Evolutionary conservation across 2,329 filamentous ascomycete species (phyloP).

Genomic region (Cladosporium sp.): DNA sequence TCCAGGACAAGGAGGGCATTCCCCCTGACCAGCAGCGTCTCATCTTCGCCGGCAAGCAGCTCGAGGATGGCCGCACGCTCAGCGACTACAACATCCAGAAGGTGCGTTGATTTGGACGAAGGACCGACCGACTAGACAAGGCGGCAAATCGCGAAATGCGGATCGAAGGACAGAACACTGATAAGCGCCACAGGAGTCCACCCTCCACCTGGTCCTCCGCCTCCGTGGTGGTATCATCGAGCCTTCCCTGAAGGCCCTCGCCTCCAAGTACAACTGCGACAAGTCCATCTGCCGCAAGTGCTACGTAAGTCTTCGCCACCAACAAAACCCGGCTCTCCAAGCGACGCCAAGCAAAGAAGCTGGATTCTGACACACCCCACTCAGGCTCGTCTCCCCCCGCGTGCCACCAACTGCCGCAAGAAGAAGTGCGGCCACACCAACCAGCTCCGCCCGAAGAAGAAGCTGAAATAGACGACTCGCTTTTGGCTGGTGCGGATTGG

Average conservation of each 20-base stretch:
- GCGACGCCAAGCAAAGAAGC: slow-evolving; percentile 20
- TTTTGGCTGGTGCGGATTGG: slow-evolving; percentile 24
- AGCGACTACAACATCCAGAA: slow-evolving; percentile 99
- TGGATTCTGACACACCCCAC: slow-evolving; percentile 1
- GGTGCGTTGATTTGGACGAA: slow-evolving; percentile 48
- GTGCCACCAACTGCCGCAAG: slow-evolving; percentile 99
- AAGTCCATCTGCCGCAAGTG: slow-evolving; percentile 99
- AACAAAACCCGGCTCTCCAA: background rate
- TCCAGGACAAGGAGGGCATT: slow-evolving; percentile 99
- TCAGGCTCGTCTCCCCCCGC: slow-evolving; percentile 78
- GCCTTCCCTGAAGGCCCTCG: slow-evolving; percentile 96
- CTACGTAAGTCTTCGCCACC: slow-evolving; percentile 64
- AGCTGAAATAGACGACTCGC: slow-evolving; percentile 77
- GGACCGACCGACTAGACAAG: too few species aligned
- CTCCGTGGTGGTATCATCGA: slow-evolving; percentile 99
- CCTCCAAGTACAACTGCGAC: slow-evolving; percentile 99
- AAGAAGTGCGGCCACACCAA: slow-evolving; percentile 99
- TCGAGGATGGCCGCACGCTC: slow-evolving; percentile 94
- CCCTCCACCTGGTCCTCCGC: slow-evolving; percentile 95
- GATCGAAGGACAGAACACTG: background rate
- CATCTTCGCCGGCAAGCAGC: slow-evolving; percentile 98
- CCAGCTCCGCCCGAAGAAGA: slow-evolving; percentile 99
- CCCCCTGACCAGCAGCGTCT: slow-evolving; percentile 96
- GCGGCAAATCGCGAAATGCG: too few species aligned
- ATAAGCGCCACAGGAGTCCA: slow-evolving; percentile 66